phyloP scores from a whole-genome alignment of 352 stramenopile genomes.

The Saprolegnia diclina region DNA sequence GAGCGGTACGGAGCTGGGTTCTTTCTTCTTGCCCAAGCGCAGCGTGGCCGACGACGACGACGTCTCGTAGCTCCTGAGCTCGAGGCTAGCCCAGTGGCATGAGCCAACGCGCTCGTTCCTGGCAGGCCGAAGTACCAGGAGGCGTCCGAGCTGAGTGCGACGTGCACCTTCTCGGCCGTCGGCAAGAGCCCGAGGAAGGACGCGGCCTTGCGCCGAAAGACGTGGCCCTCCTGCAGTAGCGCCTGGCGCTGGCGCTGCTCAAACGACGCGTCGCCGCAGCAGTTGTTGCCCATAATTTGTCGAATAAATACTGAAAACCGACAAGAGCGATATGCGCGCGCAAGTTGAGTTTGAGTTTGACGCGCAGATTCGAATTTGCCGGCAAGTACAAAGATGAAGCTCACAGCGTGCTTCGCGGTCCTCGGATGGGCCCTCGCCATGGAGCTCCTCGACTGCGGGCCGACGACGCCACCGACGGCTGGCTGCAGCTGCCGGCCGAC shows the following conservation, averaged over 20 bases:
- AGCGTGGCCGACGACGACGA: constrained; percentile 1
- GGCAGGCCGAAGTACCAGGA: too few relatives aligned
- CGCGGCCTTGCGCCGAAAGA: constrained; percentile 6
- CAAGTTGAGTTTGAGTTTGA: too few relatives aligned
- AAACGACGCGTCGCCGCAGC: constrained; percentile 2
- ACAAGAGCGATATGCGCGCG: neutral
- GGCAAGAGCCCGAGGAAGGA: constrained; percentile 17
- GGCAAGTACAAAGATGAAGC: too few relatives aligned
- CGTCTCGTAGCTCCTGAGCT: constrained; percentile 6
- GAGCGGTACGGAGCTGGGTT: neutral
- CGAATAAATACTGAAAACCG: neutral
- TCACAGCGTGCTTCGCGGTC: too few relatives aligned
- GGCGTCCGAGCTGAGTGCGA: neutral
- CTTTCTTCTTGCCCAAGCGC: constrained; percentile 1
- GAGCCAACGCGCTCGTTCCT: too few relatives aligned
- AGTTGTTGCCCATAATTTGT: constrained; percentile 5
- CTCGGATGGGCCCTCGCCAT: too few relatives aligned
- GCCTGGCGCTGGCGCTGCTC: constrained; percentile 3
- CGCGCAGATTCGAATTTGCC: too few relatives aligned
- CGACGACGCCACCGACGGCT: too few relatives aligned
- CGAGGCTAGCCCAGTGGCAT: constrained; percentile 24
- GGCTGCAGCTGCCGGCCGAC: too few relatives aligned
- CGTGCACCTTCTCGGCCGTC: constrained; percentile 9
- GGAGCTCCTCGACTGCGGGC: too few relatives aligned
- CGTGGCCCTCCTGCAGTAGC: constrained; percentile 11